phyloP scores from a whole-genome alignment of 352 stramenopile genomes.

The Pythium apleroticum region DNA sequence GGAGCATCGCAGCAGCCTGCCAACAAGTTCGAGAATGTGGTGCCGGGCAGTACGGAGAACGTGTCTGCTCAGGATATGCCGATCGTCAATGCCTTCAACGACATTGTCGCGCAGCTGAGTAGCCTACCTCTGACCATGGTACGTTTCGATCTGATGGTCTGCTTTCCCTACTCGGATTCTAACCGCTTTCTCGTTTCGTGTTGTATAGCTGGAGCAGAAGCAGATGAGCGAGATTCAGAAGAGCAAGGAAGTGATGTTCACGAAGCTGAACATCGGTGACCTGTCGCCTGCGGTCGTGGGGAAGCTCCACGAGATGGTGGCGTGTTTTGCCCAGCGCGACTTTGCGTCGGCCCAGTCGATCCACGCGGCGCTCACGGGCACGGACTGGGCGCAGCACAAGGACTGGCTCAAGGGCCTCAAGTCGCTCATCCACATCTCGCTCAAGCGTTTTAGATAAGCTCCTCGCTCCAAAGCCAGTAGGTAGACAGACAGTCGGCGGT shows the following conservation, averaged over 20 bases:
- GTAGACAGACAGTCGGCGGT: neutral
- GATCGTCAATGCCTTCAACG: conserved; percentile 82
- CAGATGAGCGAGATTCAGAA: conserved; percentile 85
- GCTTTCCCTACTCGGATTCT: neutral
- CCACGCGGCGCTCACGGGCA: conserved; percentile 90
- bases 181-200: conserved; percentile 20
- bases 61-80: conserved; percentile 70
- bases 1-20: conserved; percentile 13
- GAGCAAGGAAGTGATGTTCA: conserved; percentile 85
- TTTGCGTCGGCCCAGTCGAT: conserved; percentile 79
- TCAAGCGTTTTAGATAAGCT: conserved; percentile 88
- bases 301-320: conserved; percentile 79
- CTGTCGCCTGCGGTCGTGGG: conserved; percentile 70
- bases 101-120: conserved; percentile 72
- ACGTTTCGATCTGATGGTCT: conserved; percentile 23
- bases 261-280: conserved; percentile 82
- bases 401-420: conserved; percentile 98
- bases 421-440: conserved; percentile 94
- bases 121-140: conserved; percentile 81
- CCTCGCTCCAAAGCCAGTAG: neutral
- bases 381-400: conserved; percentile 96
- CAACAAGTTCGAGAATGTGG: conserved; percentile 53
- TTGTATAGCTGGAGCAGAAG: conserved; percentile 81
- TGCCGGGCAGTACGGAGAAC: conserved; percentile 70
- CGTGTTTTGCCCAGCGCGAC: conserved; percentile 73